Percentiles rank a stretch among this genome's conserved stretches.
Evolutionary conservation across 352 stramenopile species (phyloP).

Genomic region (Aphanomyces stellatus): DNA sequence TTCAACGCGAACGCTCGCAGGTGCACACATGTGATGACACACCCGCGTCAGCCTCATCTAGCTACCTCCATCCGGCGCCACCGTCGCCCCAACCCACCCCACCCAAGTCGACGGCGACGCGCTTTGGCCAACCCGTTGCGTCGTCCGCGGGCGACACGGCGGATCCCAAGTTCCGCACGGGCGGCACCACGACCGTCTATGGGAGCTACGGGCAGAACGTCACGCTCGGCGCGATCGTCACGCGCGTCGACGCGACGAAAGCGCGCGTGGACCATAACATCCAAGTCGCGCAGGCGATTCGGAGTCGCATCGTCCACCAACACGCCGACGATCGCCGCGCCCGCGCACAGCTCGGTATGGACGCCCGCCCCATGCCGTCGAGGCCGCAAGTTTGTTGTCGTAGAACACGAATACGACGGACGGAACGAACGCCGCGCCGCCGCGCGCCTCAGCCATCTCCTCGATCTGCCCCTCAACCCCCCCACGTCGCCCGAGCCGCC

Average conservation of each 20-base stretch:
- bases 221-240: constrained; percentile 50
- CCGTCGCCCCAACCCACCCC: background rate
- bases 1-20: constrained; percentile 44
- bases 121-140: constrained; percentile 2
- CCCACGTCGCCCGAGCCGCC: background rate
- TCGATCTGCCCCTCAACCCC: background rate
- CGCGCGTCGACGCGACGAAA: constrained; percentile 56
- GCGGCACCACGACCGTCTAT: constrained; percentile 31
- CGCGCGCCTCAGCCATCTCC: background rate
- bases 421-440: constrained; percentile 6
- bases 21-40: background rate
- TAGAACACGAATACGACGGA: background rate
- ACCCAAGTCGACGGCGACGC: background rate
- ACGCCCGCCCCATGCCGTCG: background rate
- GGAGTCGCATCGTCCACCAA: constrained; percentile 39
- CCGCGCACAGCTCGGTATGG: constrained; percentile 30
- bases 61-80: background rate
- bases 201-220: constrained; percentile 57
- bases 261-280: constrained; percentile 48
- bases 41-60: background rate
- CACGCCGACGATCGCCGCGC: constrained; percentile 32
- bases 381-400: background rate
- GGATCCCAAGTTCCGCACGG: background rate
- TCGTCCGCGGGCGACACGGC: background rate
- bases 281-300: constrained; percentile 54